These are phyloP conservation scores for Anisodus tanguticus DNA, from an alignment of 257 asterid genomes.

Conservation along the genomic window DNA sequence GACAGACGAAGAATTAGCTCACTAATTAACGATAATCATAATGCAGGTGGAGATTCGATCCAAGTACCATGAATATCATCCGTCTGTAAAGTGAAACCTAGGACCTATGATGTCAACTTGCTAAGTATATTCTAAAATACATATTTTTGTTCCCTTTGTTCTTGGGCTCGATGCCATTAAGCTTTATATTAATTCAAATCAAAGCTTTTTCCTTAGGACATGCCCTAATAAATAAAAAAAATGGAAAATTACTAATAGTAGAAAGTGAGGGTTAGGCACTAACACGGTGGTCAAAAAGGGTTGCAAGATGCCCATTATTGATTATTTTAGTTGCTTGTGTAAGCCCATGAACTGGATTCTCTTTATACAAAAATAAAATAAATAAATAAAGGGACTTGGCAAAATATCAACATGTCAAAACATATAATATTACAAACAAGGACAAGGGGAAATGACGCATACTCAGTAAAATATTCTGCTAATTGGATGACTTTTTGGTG, in stretches of 20 bases:
- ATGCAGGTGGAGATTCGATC: constrained; percentile 12
- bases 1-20: neutral
- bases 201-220: constrained; percentile 16
- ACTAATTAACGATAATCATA: neutral
- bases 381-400: neutral
- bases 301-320: neutral
- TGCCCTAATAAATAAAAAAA: constrained; percentile 11
- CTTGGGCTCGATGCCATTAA: constrained; percentile 52
- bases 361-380: constrained; percentile 30
- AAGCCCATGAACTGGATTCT: constrained; percentile 57
- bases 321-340: constrained; percentile 30
- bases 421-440: constrained; percentile 33
- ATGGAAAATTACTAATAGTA: constrained; percentile 46
- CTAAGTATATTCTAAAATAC: constrained; percentile 24
- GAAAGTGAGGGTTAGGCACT: constrained; percentile 55
- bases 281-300: constrained; percentile 59
- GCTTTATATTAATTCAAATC: neutral
- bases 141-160: constrained; percentile 33
- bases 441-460: constrained; percentile 38
- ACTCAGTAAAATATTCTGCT: constrained; percentile 28
- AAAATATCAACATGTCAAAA: constrained; percentile 30
- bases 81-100: constrained; percentile 51
- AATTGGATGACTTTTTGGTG: constrained; percentile 28
- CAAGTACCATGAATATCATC: constrained; percentile 38
- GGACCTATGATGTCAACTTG: constrained; percentile 49